phyloP scores from a whole-genome alignment of 768 basidiomycete genomes.

The Leccinum barrowsii region DNA sequence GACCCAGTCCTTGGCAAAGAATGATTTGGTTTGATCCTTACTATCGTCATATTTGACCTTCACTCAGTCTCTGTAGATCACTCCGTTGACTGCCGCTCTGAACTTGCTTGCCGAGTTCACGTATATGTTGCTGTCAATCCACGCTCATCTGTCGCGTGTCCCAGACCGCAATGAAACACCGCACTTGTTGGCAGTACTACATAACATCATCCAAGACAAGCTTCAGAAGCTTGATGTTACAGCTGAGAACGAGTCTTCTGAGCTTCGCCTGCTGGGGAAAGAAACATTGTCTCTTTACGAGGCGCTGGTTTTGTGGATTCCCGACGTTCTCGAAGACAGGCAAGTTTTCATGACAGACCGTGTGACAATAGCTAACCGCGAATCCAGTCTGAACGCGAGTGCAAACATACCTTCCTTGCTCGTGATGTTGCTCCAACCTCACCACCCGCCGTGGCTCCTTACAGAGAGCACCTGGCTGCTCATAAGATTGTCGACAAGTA shows the following conservation, averaged over 20 bases:
- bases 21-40: constrained; percentile 39
- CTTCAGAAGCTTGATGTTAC: constrained; percentile 34
- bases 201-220: constrained; percentile 40
- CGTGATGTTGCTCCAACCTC: constrained; percentile 44
- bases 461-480: constrained; percentile 47
- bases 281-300: constrained; percentile 51
- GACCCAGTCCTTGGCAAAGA: constrained; percentile 33
- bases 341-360: constrained; percentile 15
- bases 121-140: constrained; percentile 48
- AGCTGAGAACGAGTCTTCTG: constrained; percentile 21
- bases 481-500: constrained; percentile 48
- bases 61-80: constrained; percentile 34
- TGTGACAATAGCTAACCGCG: not conserved
- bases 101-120: constrained; percentile 48
- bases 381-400: constrained; percentile 37
- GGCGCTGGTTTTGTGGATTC: constrained; percentile 45
- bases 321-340: constrained; percentile 41
- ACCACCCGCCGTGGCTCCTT: constrained; percentile 53
- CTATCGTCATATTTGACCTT: not conserved
- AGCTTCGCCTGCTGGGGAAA: constrained; percentile 33
- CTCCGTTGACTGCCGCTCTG: constrained; percentile 47
- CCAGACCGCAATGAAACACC: constrained; percentile 27
- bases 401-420: constrained; percentile 40
- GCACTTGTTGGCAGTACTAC: constrained; percentile 39
- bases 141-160: constrained; percentile 32